Base-by-base conservation (phyloP, 1,284 basidiomycete genomes). In the Volvariella surrecta region DNA sequence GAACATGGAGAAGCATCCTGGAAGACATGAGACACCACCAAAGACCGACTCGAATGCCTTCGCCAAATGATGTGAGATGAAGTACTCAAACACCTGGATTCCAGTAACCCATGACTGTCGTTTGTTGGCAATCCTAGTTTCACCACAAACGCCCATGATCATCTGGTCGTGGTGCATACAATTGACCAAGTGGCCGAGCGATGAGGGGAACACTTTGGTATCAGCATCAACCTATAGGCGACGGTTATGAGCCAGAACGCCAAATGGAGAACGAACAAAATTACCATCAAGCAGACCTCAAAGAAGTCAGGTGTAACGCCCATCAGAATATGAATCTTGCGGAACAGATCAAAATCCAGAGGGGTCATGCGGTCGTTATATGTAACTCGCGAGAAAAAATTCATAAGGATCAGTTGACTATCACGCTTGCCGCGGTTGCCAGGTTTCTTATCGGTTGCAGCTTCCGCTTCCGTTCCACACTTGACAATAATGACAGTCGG, bases 1-100 rank as follows among this genome's bases (percentile, higher is more conserved):
- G 69, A 99, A 99, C 92, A 99, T 98, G 38, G 93, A 97, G 73
- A 99, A 99, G 67, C 96, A 99, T 17, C 96, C 96, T 0, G 96
- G 96, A 35, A 99, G 70, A 74, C 96, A 99, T 11, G 96, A 94
- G 45, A 99, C 96, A 81, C 96, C 96, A 60, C 96, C 96, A 61
- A 99, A 99, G 13, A 98, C 92, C 18, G 94, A 93, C 62, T 99
- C 96, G 66, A 99, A 99, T 1, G 93, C 93, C 62, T 99, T 99
- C 51, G 93, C 89, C 47, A 94, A 79, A 64, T 99, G 95, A 62
- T 99, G 96, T 28, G 94, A 97, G 60, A 99, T 98, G 66, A 97
- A 99, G 67, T 99, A 99, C 60, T 97, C 94, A 64, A 92, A 97
- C 15, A 94, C 93, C 62, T 99, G 96, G 54, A 99, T 99, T 37